Base-by-base conservation (phyloP, 2,329 filamentous ascomycete species). In the Cladosporium velox region DNA sequence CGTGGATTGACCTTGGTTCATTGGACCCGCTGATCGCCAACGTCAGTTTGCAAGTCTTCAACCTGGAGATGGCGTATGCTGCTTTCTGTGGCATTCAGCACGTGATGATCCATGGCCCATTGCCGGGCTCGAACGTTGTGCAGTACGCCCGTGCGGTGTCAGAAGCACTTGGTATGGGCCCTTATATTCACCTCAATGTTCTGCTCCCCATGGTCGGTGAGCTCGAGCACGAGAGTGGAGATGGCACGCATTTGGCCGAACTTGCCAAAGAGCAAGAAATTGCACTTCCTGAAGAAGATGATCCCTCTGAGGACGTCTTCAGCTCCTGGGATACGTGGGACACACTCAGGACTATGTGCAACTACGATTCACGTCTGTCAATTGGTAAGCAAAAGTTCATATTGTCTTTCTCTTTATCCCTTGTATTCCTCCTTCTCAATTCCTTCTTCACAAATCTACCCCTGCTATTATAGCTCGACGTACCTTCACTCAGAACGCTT, bases 321-420 rank as follows among this genome's bases (percentile, higher is more conserved):
- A 89, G 89, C 63, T 85, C 89, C 2, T 99, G 96, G 96, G 93
- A 98, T 78, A 90, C 91, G 1, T 99, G 95, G 95, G 90, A 99
- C 77, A 84, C 90, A 26, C 90, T 99, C 73, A 87, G 95, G 63
- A 90, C 89, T 63, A 83, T 92, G 66, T 97, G 93, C 85, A 90
- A 89, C 80, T 98, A 99, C 79, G 90, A 90, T 78, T 80, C 85
- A 65, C 87, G 92, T 76, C 84, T 99, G 44, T 90, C 88, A 73
- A 87, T 97, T 78, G 91, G 94, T 97, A 89, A 82, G 61, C 51
- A 44, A 44, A 28, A n/a, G 28, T 57, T 21, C 26, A 15, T 11
- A 24, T n/a, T 54, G 2, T 4, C 1, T 58, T 54, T 32, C 30
- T 55, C 51, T 44, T 59, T 59, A 61, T 54, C 44, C 58, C 38